Base-by-base conservation (phyloP, 2,329 filamentous ascomycete genomes). In the Monosporascus sp. region DNA sequence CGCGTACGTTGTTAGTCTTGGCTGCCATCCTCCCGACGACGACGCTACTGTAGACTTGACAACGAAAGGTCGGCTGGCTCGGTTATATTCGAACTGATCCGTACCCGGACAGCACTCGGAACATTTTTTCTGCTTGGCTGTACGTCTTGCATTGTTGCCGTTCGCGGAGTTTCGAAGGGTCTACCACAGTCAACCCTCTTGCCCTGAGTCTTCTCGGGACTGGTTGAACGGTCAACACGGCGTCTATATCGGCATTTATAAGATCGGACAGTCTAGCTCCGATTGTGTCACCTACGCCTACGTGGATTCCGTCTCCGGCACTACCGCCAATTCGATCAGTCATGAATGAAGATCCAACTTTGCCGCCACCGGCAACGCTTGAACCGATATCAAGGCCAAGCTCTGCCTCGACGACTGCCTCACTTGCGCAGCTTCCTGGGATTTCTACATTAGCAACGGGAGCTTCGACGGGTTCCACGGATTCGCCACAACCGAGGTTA, bases 311-410 rank as follows among this genome's bases (percentile, higher is more conserved):
- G 48, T 62, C 57, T 45, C 55, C 58, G 20, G 55, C 56, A 51
- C 52, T 66, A 39, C 60, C 62, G 15, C 54, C 60, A 38, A 58
- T 64, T 39, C 62, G 58, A 56, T 53, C 60, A 48, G 64, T 67
- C 60, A 79, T 80, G 74, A 78, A 80, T 62, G 77, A 80, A 58
- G 71, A 69, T 52, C 58, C 68, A 34, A 72, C 73, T 51, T 60
- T 70, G 47, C 63, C 74, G 45, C 65, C 72, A 41, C 64, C 70
- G 38, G 68, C 72, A 37, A 65, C 68, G 9, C 63, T 74, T 42
- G 79, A 82, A 56, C 70, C 74, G 18, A 74, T 78, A 54, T 78
- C 79, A 31, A 72, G 74, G 58, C 76, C 76, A 22, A 74, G 72
- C 59, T 78, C 78, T 34, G 74, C 74, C 3, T 77, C 79, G 3